Base-by-base conservation (phyloP, 2,329 filamentous ascomycete species). In the Aurifilum marmelostoma region DNA sequence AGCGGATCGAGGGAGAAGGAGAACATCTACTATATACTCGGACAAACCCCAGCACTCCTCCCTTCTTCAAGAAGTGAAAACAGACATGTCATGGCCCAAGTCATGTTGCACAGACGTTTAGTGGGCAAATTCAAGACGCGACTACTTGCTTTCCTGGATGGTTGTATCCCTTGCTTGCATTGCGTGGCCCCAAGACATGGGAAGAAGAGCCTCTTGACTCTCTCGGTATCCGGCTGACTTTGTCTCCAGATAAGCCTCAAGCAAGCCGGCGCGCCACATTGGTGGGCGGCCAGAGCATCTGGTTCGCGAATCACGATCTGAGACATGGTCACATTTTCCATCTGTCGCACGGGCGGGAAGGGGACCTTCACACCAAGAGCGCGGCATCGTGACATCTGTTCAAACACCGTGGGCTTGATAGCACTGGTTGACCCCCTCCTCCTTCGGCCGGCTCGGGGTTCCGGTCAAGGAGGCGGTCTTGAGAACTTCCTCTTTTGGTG, bases 81-180 rank as follows among this genome's bases (percentile, higher is more conserved):
- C 4, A 41, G 18, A 60, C 21, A 43, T 43, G 37, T 6, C 39
- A 41, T 27, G n/a, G 34, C 37, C 32, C 29, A 60, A 32, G 18
- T 41, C 59, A 43, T 24, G 59, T 50, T 47, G 61, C 39, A 43
- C 24, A 27, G 24, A 24, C 14, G 16, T 2, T 50, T 63, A 8
- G 16, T 50, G 61, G 61, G 61, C 27, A 63, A 63, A 63, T 32
- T 63, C 18, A n/a, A 50, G 27, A 29, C 24, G 21, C 24, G 24
- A 32, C 16, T 29, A 18, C 29, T 21, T 11, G 6, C 43, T 52
- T 47, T 52, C 37, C 29, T 52, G 9, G n/a, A 52, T 63, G 62
- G 62, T 52, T 52, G 52, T 24, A 64, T 54, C 62, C 47, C 62
- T 54, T 34, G 34, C 34, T 34, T 64, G 43, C 47, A 64, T 64